Base-by-base conservation (phyloP, 345 rosid genomes). In the Luvunga scandens region DNA sequence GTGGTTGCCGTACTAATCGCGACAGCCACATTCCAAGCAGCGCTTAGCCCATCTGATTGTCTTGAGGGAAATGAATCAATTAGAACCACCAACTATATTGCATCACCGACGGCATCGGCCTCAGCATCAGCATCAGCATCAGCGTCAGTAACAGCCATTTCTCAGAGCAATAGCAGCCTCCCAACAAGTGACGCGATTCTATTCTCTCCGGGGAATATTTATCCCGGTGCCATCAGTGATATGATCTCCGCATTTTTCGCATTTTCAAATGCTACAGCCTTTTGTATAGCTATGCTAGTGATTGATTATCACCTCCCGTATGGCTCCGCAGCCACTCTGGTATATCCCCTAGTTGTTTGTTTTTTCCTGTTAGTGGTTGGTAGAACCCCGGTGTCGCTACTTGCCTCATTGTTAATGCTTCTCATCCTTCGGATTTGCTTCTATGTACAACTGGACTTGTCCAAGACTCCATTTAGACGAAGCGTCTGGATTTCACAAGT, bases 1-100 rank as follows among this genome's bases (percentile, higher is more conserved):
- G 82, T 83, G 18, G 86, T 79, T 36, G 75, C 79, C 30, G 36
- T 83, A 57, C 48, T 85, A 25, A 83, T 83, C 7, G 69, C 86
- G 55, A 87, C 86, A 31, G 73, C 88, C 16, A 83, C 86, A 0
- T 87, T 70, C 36, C 78, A 70, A 39, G 83, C 84, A 8, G 67
- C 39, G 27, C 82, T 86, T 33, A 71, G 55, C 71, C 87, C 87
- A 7, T 81, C 80, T 4, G 83, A 81, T 14, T 83, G 1, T 42
- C 21, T n/a, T 4, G 0, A 45, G 34, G 33, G 16, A 34, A 34
- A 25, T 21, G 2, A 16, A 2, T 36, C 13, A 3, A 67, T 16
- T 8, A 16, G 30, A 12, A 12, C 50, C 16, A 0, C 0, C 16
- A 12, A 45, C 50, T 3, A 16, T 12, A 0, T 45, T 45, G 50